Conservation (phyloP, 805 yeast species). For the Candida adriatica region DNA sequence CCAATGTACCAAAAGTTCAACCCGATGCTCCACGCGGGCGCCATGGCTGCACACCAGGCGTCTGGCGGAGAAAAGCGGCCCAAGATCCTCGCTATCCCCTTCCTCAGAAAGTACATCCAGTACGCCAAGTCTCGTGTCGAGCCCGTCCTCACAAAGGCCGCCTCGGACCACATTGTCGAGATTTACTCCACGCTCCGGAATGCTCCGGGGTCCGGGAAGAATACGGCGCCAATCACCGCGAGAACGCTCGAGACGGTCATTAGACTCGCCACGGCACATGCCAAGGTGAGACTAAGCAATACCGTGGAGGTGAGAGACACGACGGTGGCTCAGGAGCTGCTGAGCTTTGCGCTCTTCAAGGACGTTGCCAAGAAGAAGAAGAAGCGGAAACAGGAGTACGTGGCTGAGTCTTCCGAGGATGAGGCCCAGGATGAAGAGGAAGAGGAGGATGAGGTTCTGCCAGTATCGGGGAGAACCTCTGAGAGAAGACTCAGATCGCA, state of each 20-base stretch:
- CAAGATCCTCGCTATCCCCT: constrained; percentile 65
- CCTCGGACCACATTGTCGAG: constrained; percentile 73
- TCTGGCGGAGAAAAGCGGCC: constrained; percentile 31
- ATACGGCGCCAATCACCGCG: constrained; percentile 95
- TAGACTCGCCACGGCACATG: constrained; percentile 94
- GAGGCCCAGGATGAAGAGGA: constrained; percentile 3
- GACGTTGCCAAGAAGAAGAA: constrained; percentile 41
- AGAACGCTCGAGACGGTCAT: constrained; percentile 94
- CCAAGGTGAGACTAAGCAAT: constrained; percentile 83
- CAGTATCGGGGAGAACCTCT: neutral
- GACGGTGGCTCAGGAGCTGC: constrained; percentile 72
- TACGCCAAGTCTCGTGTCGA: constrained; percentile 84
- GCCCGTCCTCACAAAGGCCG: constrained; percentile 73
- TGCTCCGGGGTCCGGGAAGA: constrained; percentile 55
- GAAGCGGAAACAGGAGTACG: constrained; percentile 31
- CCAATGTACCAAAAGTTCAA: constrained; percentile 77
- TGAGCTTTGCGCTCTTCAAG: constrained; percentile 81
- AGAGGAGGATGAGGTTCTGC: constrained; percentile 2
- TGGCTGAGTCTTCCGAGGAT: neutral
- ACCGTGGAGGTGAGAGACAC: constrained; percentile 76
- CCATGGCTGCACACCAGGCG: constrained; percentile 32
- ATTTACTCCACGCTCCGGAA: constrained; percentile 80
- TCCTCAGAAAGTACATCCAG: constrained; percentile 86
- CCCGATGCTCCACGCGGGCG: constrained; percentile 78
- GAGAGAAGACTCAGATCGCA: neutral